Conservation (phyloP, 2,329 filamentous ascomycete genomes). For the Aphanoascus verrucosus region DNA sequence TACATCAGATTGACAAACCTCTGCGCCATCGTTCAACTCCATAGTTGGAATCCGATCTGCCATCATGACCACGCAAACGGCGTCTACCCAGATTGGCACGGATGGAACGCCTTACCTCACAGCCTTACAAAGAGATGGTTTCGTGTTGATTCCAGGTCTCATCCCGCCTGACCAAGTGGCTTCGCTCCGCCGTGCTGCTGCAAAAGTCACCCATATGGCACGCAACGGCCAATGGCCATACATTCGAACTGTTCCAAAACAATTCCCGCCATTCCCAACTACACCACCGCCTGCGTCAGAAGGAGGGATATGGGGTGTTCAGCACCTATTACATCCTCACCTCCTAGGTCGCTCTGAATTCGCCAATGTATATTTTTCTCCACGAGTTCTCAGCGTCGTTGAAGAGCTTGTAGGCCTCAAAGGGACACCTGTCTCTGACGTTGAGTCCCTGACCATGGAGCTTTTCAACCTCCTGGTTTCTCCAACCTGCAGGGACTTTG, state of each 20-base stretch:
- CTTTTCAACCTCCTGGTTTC: conserved; percentile 76
- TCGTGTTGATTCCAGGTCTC: conserved; percentile 58
- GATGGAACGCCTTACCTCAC: conserved; percentile 35
- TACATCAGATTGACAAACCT: too few relatives aligned
- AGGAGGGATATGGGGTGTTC: conserved; percentile 76
- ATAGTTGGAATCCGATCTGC: too few relatives aligned
- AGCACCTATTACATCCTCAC: conserved; percentile 68
- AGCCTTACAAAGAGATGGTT: conserved; percentile 60
- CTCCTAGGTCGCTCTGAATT: conserved; percentile 55
- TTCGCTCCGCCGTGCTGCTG: conserved; percentile 50
- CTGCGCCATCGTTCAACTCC: too few relatives aligned
- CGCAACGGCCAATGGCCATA: conserved; percentile 66
- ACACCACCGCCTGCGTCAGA: conserved; percentile 38
- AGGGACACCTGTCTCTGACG: conserved; percentile 19
- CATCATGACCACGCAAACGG: neutral
- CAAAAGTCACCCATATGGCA: conserved; percentile 49
- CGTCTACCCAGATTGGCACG: neutral
- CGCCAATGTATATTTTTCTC: conserved; percentile 60
- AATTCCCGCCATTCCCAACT: conserved; percentile 78
- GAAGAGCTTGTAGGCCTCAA: conserved; percentile 49
- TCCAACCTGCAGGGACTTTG: conserved; percentile 56
- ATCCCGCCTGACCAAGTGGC: conserved; percentile 48
- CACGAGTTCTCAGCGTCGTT: conserved; percentile 51
- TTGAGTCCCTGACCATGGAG: conserved; percentile 66
- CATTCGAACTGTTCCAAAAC: conserved; percentile 75